Evolutionary conservation across 2,329 filamentous ascomycete species (phyloP), one percentile per base, ranked within the genome.

Genomic region (Ophiognomonia clavigignenti-juglandacearum): DNA sequence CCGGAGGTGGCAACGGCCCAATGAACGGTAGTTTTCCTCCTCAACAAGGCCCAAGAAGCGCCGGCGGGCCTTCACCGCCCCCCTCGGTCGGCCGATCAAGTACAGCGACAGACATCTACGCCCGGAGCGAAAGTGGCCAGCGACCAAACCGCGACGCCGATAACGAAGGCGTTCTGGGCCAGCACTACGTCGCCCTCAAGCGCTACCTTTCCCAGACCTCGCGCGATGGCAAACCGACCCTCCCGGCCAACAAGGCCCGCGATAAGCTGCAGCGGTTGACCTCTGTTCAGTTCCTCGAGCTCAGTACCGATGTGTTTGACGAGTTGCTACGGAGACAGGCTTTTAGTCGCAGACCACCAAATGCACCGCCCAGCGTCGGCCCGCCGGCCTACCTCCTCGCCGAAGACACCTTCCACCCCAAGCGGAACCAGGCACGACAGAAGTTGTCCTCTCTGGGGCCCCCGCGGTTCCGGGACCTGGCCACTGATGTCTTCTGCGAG

Each of bases 291-390:
- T 97, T 98, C 66, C 89, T 95, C 67, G 93, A 98, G 70, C 78
- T 98, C 53, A 96, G 91, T 68, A 97, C 92, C 48, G 93, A 98
- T 69, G 92, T 98, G 34, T 97, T 87, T 68, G 93, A 98, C 67
- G 93, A 98, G 69, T 75, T 97, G 55, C 76, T 95, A 56, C 85
- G 93, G 50, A 82, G 93, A 54, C 91, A 97, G 66, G 80, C 86
- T 55, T 75, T 75, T 43, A 76, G 76, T 45, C 70, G 80, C 52
- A 70, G 71, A 45, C 71, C 74, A 14, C 71, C 76, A 19, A 77
- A 74, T 56, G 72, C 73, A 20, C 67, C 69, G 18, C 72, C 73
- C 39, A 73, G 70, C 53, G 65, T 62, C 39, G 69, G 68, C 4
- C 75, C 78, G n/a, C 88, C 89, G 2, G 71, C 80, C 11, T 95